Evolutionary conservation across 2,329 filamentous ascomycete species (phyloP), one percentile per base, ranked within the genome.

Genomic region (Beauveria australis): DNA sequence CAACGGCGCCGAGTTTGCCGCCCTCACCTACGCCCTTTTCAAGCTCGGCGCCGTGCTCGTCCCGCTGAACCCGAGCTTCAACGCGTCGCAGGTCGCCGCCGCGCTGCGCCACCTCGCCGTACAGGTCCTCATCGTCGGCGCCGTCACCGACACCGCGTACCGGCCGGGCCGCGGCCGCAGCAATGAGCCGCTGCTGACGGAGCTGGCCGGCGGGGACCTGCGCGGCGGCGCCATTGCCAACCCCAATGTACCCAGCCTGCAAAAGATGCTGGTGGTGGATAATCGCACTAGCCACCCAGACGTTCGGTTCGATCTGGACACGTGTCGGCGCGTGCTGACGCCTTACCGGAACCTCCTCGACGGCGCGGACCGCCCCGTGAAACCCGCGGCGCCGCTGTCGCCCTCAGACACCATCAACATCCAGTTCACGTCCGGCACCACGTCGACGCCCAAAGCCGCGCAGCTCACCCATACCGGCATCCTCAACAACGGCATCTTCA

Each of bases 351-450:
- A 66, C 1, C 73, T 86, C 33, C 67, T 78, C 44, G 63, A 67
- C 18, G 66, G 71, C 18, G 71, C 73, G 0, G 64, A 69, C 2
- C 62, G 67, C 0, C 19, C 70, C 2, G 67, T 84, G 2, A 68
- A 63, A 22, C 80, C 81, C 0, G 77, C 81, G 59, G 60, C 71
- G 26, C 75, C 76, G 0, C 77, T 88, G 1, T 66, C 78, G 18
- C 79, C 85, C 0, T 72, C 83, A 63, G 93, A 97, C 55, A 85
- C 89, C 2, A 87, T 95, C 66, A 97, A 97, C 71, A 96, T 97
- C 65, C 93, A 97, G 73, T 97, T 97, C 76, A 99, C 94, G 0
- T 93, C 89, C 0, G 94, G 93, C n/a, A 97, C 94, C 0, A 97
- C 94, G 0, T 90, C 89, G 0, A 80, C 83, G 68, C 93, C 92